These are phyloP conservation scores for Lasiodiplodia theobromae DNA, from an alignment of 2,329 filamentous ascomycete species.

Conservation along the genomic window DNA sequence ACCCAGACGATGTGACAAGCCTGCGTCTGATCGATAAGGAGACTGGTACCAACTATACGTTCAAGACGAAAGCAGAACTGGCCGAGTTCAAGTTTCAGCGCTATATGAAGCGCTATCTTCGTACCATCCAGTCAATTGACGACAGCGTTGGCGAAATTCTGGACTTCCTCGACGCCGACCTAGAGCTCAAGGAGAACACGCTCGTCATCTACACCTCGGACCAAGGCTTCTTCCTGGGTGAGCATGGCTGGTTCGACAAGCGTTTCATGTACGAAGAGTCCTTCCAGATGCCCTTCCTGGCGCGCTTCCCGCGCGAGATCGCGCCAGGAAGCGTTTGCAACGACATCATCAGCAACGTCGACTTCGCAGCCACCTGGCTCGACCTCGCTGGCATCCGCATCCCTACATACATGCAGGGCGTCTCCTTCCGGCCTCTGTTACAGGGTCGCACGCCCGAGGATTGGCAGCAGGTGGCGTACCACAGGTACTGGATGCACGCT, in stretches of 20 bases:
- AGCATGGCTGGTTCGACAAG: slow-evolving; percentile 66
- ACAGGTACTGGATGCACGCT: slow-evolving; percentile 65
- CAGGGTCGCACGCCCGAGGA: slow-evolving; percentile 47
- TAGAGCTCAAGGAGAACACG: slow-evolving; percentile 53
- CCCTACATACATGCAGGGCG: slow-evolving; percentile 62
- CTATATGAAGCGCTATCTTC: slow-evolving; percentile 64
- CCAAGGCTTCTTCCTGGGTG: slow-evolving; percentile 64
- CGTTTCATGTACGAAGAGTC: slow-evolving; percentile 65
- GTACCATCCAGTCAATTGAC: slow-evolving; percentile 61
- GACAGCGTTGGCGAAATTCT: slow-evolving; percentile 61
- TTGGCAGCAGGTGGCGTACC: slow-evolving; percentile 62
- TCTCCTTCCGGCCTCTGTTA: slow-evolving; percentile 52
- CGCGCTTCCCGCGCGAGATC: slow-evolving; percentile 56
- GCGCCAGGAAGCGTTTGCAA: slow-evolving; percentile 48
- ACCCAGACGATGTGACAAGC: slow-evolving; percentile 42
- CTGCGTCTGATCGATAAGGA: slow-evolving; percentile 55
- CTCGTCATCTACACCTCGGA: slow-evolving; percentile 63
- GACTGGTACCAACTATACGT: slow-evolving; percentile 56
- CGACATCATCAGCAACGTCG: slow-evolving; percentile 62
- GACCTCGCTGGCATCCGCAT: slow-evolving; percentile 52
- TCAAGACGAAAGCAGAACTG: slow-evolving; percentile 51
- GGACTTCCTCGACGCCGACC: slow-evolving; percentile 53
- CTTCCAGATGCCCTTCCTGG: slow-evolving; percentile 64
- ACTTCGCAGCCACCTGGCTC: slow-evolving; percentile 61
- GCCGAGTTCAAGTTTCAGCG: slow-evolving; percentile 64